Conservation (phyloP, 257 asterid genomes). For the Craterostigma plantagineum region DNA sequence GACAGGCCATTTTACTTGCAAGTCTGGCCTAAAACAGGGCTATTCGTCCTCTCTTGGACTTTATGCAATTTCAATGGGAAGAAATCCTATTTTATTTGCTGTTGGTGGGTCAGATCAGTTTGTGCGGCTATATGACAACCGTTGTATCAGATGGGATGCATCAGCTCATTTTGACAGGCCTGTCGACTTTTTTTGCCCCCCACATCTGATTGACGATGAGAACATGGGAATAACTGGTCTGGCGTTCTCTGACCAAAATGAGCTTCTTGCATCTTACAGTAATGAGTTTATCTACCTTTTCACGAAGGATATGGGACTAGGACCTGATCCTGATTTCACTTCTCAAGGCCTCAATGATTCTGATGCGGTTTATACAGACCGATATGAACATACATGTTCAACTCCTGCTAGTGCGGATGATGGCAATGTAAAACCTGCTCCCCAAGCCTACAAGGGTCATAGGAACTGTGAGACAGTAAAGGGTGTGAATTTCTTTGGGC, state of each 20-base stretch:
- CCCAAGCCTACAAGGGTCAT: constrained; percentile 77
- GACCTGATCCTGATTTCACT: constrained; percentile 30
- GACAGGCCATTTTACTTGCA: constrained; percentile 55
- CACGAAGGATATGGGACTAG: constrained; percentile 50
- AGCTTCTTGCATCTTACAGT: constrained; percentile 76
- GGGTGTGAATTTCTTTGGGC: constrained; percentile 80
- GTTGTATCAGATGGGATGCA: constrained; percentile 50
- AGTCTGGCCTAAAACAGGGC: constrained; percentile 21
- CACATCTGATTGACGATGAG: constrained; percentile 39
- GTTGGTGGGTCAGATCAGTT: constrained; percentile 74
- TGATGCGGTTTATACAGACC: too few species aligned
- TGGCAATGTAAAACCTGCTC: constrained; percentile 18
- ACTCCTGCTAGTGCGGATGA: constrained; percentile 15
- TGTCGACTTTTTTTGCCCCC: constrained; percentile 59
- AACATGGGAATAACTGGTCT: constrained; percentile 69
- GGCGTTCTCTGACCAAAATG: constrained; percentile 82
- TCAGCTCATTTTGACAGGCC: constrained; percentile 58
- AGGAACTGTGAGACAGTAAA: constrained; percentile 59
- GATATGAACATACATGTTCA: constrained; percentile 1
- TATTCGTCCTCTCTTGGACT: constrained; percentile 25
- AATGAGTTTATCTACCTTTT: constrained; percentile 71
- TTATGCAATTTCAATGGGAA: constrained; percentile 53
- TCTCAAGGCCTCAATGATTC: constrained; percentile 19
- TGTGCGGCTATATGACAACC: constrained; percentile 76
- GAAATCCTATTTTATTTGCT: constrained; percentile 70